Evolutionary conservation across 805 yeast species (phyloP).

Genomic region (Cyberlindnera maclurae): DNA sequence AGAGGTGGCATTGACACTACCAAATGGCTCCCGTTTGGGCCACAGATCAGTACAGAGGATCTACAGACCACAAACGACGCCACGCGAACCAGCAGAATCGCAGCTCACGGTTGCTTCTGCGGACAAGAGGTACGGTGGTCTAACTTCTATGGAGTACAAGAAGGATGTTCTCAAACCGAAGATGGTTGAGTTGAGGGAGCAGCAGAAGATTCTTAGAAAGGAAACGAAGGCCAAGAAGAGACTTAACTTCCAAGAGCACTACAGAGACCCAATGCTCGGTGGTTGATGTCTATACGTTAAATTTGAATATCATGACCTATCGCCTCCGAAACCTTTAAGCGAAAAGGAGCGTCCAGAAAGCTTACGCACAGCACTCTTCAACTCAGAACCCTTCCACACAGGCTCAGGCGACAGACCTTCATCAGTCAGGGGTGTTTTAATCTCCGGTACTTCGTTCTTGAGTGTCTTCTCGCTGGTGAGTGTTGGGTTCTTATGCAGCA

Average conservation of each 20-base stretch:
- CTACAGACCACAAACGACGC: slow-evolving; percentile 57
- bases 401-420: background rate
- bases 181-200: slow-evolving; percentile 37
- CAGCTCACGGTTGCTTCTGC: slow-evolving; percentile 70
- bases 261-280: slow-evolving; percentile 63
- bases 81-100: slow-evolving; percentile 47
- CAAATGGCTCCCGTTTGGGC: slow-evolving; percentile 74
- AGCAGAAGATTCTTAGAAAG: slow-evolving; percentile 33
- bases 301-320: slow-evolving; percentile 1
- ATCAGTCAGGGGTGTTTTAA: too few species aligned
- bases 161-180: slow-evolving; percentile 42
- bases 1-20: slow-evolving; percentile 62
- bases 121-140: slow-evolving; percentile 54
- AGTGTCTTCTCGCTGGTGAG: slow-evolving; percentile 7
- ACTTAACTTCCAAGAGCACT: slow-evolving; percentile 79
- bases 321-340: slow-evolving; percentile 24
- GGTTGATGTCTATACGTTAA: slow-evolving; percentile 7
- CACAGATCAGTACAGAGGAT: slow-evolving; percentile 71
- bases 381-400: slow-evolving; percentile 8
- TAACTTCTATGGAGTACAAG: slow-evolving; percentile 53
- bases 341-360: slow-evolving; percentile 26
- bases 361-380: slow-evolving; percentile 22
- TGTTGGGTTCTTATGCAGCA: slow-evolving; percentile 10
- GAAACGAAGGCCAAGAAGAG: slow-evolving; percentile 52
- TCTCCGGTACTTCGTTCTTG: background rate